Conservation (phyloP, 768 basidiomycete genomes). For the Amanita muscaria region DNA sequence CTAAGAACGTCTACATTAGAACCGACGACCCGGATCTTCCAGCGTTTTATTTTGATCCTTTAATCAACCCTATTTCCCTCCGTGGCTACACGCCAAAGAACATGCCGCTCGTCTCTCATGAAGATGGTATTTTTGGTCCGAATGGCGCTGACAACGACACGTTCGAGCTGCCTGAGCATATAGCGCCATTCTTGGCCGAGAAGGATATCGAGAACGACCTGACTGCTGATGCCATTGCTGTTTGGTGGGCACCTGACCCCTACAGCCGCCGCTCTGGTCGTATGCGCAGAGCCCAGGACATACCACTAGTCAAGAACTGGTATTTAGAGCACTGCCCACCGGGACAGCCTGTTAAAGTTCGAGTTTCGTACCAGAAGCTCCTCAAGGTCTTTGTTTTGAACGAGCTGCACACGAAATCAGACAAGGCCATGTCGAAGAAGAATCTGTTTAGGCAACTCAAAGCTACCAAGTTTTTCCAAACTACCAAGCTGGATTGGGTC, state of each 20-base stretch:
- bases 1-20: slow-evolving; percentile 98
- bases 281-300: slow-evolving; percentile 90
- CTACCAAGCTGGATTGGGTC: slow-evolving; percentile 96
- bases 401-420: slow-evolving; percentile 78
- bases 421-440: slow-evolving; percentile 98
- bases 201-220: slow-evolving; percentile 80
- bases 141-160: slow-evolving; percentile 81
- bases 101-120: slow-evolving; percentile 73
- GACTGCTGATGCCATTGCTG: slow-evolving; percentile 92
- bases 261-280: slow-evolving; percentile 88
- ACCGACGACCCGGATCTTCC: slow-evolving; percentile 99
- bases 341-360: slow-evolving; percentile 92
- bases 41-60: slow-evolving; percentile 97
- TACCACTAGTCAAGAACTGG: slow-evolving; percentile 97
- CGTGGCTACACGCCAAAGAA: slow-evolving; percentile 84
- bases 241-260: slow-evolving; percentile 98
- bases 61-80: slow-evolving; percentile 95
- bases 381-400: slow-evolving; percentile 95
- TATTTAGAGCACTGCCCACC: slow-evolving; percentile 98
- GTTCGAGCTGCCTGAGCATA: slow-evolving; percentile 72
- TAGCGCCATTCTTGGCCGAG: slow-evolving; percentile 74
- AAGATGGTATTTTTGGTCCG: slow-evolving; percentile 87
- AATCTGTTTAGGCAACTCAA: slow-evolving; percentile 93
- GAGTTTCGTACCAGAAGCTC: slow-evolving; percentile 98
- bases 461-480: slow-evolving; percentile 99